Evolutionary conservation across 2,329 filamentous ascomycete species (phyloP), one percentile per base, ranked within the genome.

Genomic region (Tolypocladium sp.): DNA sequence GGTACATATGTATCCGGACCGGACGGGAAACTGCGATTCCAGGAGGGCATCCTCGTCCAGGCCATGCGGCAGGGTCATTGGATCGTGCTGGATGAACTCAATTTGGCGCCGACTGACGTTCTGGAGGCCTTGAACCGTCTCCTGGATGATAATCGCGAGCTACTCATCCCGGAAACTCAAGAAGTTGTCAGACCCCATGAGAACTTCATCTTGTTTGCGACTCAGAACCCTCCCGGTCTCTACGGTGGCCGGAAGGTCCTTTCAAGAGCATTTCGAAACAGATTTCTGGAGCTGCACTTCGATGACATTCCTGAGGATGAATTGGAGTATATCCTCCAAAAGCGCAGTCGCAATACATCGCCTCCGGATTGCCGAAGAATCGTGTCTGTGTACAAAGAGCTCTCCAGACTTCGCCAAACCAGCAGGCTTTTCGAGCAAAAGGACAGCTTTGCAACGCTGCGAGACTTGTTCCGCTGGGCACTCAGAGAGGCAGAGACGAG

Each of bases 41-140:
- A 96, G 70, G 95, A 99, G 74, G 94, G 94, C 57, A 82, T 97
- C 4, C 80, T 99, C 8, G 93, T 99, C 0, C 90, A 94, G 71
- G 94, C 94, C 5, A 84, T 99, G 71, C 84, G 93, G 53, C 87
- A 95, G 70, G 94, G 94, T 12, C 90, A 96, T 69, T 99, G 94
- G 94, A 96, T 99, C 62, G 93, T 99, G 25, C 85, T 99, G 1
- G 94, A 99, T 69, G 95, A 99, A 72, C 81, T 99, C 59, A 99
- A 99, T 69, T 75, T 99, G 68, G 95, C 95, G 0, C 94, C 95
- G 0, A 97, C 93, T 0, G 94, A 99, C 76, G 93, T 99, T 27
- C 80, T 99, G 0, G 94, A 99, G 75, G 94, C 94, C 0, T 79
- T 99, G 44, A 99, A 99, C 73, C 88, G 94, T 66, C 82, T 99